Conservation (phyloP, 805 yeast species). For the Cyberlindnera galapagoensis region DNA sequence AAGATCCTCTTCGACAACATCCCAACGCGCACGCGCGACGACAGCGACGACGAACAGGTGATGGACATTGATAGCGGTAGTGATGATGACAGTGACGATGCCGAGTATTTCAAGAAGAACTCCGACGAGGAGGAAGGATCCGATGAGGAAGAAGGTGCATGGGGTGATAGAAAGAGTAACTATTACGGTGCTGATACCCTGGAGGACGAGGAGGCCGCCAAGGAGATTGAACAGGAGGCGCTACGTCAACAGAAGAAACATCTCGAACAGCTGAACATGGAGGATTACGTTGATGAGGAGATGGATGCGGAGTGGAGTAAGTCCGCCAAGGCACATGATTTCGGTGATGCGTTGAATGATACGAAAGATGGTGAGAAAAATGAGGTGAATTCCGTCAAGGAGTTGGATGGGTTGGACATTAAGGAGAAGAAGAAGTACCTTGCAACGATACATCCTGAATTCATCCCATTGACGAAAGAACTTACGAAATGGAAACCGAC, state of each 20-base stretch:
- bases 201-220: constrained; percentile 65
- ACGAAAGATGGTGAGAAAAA: constrained; percentile 25
- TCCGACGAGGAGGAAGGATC: constrained; percentile 25
- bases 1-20: constrained; percentile 48
- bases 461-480: constrained; percentile 69
- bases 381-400: constrained; percentile 32
- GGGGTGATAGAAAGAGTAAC: constrained; percentile 39
- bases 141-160: constrained; percentile 36
- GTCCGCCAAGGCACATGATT: constrained; percentile 42
- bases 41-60: constrained; percentile 44
- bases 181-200: constrained; percentile 50
- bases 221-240: constrained; percentile 82
- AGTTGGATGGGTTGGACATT: constrained; percentile 42
- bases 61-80: constrained; percentile 31
- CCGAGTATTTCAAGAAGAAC: constrained; percentile 27
- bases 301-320: constrained; percentile 75
- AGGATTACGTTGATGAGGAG: constrained; percentile 72
- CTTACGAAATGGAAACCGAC: constrained; percentile 35
- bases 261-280: constrained; percentile 67
- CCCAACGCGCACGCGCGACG: constrained; percentile 35
- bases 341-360: constrained; percentile 25
- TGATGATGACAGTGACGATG: constrained; percentile 25
- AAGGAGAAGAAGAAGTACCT: constrained; percentile 49
- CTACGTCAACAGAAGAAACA: constrained; percentile 77
- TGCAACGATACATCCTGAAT: constrained; percentile 72